Evolutionary conservation across 2,329 filamentous ascomycete species (phyloP).

Genomic region (Exophiala sp.): DNA sequence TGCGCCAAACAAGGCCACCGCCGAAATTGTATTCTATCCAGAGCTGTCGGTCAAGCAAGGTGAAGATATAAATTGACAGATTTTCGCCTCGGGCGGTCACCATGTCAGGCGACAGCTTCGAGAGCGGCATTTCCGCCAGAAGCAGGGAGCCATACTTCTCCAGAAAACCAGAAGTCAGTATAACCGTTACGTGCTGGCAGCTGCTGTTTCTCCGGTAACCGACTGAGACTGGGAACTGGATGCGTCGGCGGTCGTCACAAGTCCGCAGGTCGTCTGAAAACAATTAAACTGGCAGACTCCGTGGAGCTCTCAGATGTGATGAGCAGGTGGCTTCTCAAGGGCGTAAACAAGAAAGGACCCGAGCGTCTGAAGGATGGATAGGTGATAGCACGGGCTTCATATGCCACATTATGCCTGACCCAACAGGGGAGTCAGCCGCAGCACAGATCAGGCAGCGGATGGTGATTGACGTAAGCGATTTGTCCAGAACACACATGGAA

Average conservation of each 20-base stretch:
- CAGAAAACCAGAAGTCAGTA: too few relatives aligned
- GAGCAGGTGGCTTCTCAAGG: background rate
- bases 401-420: background rate
- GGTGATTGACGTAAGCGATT: background rate
- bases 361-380: background rate
- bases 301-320: background rate
- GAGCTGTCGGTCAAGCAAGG: too few relatives aligned
- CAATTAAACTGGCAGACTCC: background rate
- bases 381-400: background rate
- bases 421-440: background rate
- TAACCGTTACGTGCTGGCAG: background rate
- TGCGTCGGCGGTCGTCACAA: background rate
- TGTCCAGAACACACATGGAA: background rate
- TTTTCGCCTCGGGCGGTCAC: too few relatives aligned
- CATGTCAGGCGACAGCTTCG: too few relatives aligned
- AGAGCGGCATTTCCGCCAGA: too few relatives aligned
- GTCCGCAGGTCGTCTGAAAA: background rate
- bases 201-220: background rate
- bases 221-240: background rate
- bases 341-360: background rate
- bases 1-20: too few relatives aligned
- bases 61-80: too few relatives aligned
- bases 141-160: too few relatives aligned
- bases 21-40: too few relatives aligned
- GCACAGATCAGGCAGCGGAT: background rate